A percentile compares a stretch with the other conserved stretches of the same genome.
Evolutionary conservation across 805 yeast genomes (phyloP).

Genomic region (Sporopachydermia lactativora): DNA sequence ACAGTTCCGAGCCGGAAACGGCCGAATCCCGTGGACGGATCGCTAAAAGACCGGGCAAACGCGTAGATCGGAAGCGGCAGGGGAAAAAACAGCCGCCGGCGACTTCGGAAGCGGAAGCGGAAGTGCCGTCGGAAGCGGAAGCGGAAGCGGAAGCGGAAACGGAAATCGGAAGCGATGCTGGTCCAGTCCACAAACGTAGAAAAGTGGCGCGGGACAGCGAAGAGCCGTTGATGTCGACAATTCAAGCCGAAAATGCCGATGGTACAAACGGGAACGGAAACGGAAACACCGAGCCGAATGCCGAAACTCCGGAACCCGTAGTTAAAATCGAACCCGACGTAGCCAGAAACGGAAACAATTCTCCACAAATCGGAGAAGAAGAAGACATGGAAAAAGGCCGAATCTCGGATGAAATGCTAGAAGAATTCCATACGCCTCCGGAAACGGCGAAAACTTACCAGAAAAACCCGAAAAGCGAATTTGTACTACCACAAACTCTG

Average conservation of each 20-base stretch:
- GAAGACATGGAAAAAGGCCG: not conserved
- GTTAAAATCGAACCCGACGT: not conserved
- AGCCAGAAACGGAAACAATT: no score
- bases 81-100: no score
- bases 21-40: not conserved
- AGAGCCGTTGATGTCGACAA: not conserved
- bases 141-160: not conserved
- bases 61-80: not conserved
- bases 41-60: not conserved
- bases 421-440: slow-evolving; percentile 30
- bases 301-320: not conserved
- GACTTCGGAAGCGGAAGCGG: not conserved
- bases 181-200: no score
- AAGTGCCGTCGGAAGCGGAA: not conserved
- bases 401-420: slow-evolving; percentile 1
- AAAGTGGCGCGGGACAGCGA: not conserved
- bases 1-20: not conserved
- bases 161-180: not conserved
- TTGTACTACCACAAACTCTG: slow-evolving; percentile 54
- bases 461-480: slow-evolving; percentile 64
- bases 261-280: not conserved
- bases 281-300: not conserved
- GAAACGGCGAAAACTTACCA: slow-evolving; percentile 34
- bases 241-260: not conserved
- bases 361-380: no score